Base-by-base conservation (phyloP, 352 stramenopile species). In the Globisporangium orthogonon region DNA sequence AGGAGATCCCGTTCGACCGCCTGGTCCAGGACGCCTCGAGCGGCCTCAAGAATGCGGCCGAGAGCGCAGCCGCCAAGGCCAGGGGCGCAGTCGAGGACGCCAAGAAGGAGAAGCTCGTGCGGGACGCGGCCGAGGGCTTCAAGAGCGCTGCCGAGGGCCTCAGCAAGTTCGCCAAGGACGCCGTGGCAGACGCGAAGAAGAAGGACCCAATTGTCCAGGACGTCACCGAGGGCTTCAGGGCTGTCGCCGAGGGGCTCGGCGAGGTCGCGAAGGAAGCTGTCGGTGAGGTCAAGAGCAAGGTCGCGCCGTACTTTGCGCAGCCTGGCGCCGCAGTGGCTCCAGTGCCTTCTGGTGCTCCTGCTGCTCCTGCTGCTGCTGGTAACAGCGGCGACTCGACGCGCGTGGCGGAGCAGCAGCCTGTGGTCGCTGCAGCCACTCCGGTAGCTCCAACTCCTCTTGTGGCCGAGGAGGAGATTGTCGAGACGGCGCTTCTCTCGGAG, bases 1-100 rank as follows among this genome's bases (percentile, higher is more conserved):
- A 91, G 60, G 84, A 94, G 37, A 88, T 91, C 37, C 81, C 83
- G 11, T 91, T 94, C 48, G 84, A 94, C 50, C 77, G 87, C 62
- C 64, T 92, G 17, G 60, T 89, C 37, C 79, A 89, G 62, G 78
- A 89, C 46, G 89, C 58, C n/a, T 49, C 58, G 11, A n/a, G 43
- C 2, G 43, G 57, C 9, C 43, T 63, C 50, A 56, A 57, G 50
- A 48, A 28, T 10, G 52, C 58, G 0, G 64, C 37, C 13, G 37
- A 33, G 30, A 54, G 57, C 57, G 57, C 52, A 7, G 51, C 41
- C n/a, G 45, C 44, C 50, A 30, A 31, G 2, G 50, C 57, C 2
- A 51, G 50, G 31, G 18, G 45, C 7, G 51, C 43, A 15, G 57
- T 56, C 13, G 50, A 52, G 4, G 57, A 62, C 49, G 23, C 37